Conservation (phyloP, 2,329 filamentous ascomycete genomes). For the Purpureocillium lavendulum region DNA sequence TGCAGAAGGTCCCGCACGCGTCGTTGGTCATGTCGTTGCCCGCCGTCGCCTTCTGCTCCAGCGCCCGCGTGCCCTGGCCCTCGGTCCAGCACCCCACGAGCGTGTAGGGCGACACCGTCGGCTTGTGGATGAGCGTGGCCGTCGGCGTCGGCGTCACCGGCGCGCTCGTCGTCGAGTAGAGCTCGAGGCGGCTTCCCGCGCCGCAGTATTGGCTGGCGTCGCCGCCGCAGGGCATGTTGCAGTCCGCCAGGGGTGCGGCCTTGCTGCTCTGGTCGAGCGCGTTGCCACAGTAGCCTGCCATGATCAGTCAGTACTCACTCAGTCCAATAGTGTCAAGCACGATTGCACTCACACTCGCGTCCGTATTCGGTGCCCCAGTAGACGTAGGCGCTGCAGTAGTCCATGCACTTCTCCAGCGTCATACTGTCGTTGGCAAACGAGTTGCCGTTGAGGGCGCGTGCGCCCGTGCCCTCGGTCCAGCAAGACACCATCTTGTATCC, state of each 20-base stretch:
- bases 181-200: constrained; percentile 31
- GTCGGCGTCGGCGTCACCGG: constrained; percentile 19
- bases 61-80: constrained; percentile 23
- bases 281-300: constrained; percentile 41
- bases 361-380: constrained; percentile 45
- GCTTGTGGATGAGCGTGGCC: constrained; percentile 13
- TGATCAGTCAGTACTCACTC: neutral
- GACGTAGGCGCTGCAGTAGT: constrained; percentile 34
- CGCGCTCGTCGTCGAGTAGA: constrained; percentile 32
- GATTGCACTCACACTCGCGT: constrained; percentile 32
- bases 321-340: too few relatives aligned
- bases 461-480: constrained; percentile 35
- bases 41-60: constrained; percentile 17
- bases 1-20: constrained; percentile 23
- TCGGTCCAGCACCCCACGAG: constrained; percentile 34
- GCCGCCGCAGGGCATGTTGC: constrained; percentile 32
- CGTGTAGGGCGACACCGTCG: constrained; percentile 17
- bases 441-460: constrained; percentile 33
- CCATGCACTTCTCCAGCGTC: constrained; percentile 39
- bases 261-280: constrained; percentile 19
- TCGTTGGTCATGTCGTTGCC: constrained; percentile 23
- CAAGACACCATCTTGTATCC: constrained; percentile 38
- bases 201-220: constrained; percentile 33
- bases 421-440: constrained; percentile 36
- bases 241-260: constrained; percentile 20